Conservation (phyloP, 2,329 filamentous ascomycete species). For the Ceratocystis albifundus region DNA sequence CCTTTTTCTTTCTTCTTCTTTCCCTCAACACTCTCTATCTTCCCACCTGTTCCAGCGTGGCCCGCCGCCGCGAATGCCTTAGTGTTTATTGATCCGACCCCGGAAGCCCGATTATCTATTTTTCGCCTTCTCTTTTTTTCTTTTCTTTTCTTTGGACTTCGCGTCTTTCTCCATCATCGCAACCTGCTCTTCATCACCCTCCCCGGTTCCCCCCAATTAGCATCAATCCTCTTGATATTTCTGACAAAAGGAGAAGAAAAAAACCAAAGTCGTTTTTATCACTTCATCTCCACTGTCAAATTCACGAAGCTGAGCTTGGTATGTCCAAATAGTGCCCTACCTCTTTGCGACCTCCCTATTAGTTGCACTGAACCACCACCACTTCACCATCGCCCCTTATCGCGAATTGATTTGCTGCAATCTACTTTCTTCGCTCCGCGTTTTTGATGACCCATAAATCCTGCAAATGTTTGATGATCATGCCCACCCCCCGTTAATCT, state of each 20-base stretch:
- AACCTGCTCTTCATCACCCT: no score
- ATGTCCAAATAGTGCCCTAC: background rate
- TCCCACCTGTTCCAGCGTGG: slow-evolving; percentile 18
- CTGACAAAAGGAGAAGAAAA: no score
- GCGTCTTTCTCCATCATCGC: background rate
- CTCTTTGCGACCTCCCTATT: background rate
- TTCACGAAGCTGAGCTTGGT: background rate
- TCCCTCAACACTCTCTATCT: background rate
- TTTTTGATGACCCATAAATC: no score
- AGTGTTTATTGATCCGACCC: slow-evolving; percentile 1
- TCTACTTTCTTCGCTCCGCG: no score
- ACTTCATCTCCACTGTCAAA: background rate
- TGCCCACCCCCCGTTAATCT: no score
- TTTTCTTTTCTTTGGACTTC: slow-evolving; percentile 17
- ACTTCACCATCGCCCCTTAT: background rate
- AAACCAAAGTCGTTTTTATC: background rate
- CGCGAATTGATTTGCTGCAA: background rate
- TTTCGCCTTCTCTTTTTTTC: slow-evolving; percentile 21
- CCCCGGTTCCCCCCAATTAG: no score
- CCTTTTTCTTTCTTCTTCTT: slow-evolving; percentile 23
- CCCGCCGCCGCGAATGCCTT: slow-evolving; percentile 20
- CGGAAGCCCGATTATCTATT: slow-evolving; percentile 9
- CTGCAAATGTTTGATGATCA: no score
- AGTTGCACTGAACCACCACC: background rate
- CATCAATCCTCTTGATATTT: no score